Percentiles rank a stretch among this genome's conserved stretches.
phyloP scores from a whole-genome alignment of 2,329 filamentous ascomycete genomes.

The Dactylellina cionopaga region DNA sequence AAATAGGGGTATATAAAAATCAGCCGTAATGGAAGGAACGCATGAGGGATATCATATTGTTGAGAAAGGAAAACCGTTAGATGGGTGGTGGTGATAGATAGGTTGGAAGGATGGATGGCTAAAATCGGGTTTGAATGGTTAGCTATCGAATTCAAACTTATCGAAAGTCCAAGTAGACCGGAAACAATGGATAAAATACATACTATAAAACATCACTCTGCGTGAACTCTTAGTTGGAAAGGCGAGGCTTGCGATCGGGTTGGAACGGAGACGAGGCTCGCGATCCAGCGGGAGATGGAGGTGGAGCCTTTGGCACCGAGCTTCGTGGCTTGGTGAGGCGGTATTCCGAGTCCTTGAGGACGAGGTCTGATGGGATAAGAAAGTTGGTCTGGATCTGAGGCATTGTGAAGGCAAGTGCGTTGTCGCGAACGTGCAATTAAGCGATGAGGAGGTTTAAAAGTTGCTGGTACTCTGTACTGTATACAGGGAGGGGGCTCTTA shows the following conservation, averaged over 20 bases:
- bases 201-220: not conserved
- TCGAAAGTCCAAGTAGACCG: not conserved
- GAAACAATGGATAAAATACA: not conserved
- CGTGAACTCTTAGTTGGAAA: constrained; percentile 14
- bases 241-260: constrained; percentile 49
- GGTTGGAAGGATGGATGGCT: constrained; percentile 1
- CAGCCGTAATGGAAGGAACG: constrained; percentile 41
- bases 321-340: constrained; percentile 47
- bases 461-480: not conserved
- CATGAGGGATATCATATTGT: constrained; percentile 51
- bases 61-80: constrained; percentile 20
- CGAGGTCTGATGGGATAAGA: constrained; percentile 52
- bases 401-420: constrained; percentile 35
- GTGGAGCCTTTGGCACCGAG: constrained; percentile 47
- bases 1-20: constrained; percentile 37
- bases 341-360: constrained; percentile 52
- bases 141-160: not conserved
- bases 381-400: constrained; percentile 52
- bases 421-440: constrained; percentile 37
- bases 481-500: not conserved
- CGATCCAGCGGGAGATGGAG: constrained; percentile 50
- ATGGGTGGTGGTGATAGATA: constrained; percentile 4
- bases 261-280: constrained; percentile 52
- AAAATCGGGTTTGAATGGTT: not conserved
- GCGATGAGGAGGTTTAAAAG: too few species aligned